A percentile compares a stretch with the other conserved stretches of the same genome.
Conservation (phyloP, 2,329 filamentous ascomycete genomes). For the Bipolaris zeicola region DNA sequence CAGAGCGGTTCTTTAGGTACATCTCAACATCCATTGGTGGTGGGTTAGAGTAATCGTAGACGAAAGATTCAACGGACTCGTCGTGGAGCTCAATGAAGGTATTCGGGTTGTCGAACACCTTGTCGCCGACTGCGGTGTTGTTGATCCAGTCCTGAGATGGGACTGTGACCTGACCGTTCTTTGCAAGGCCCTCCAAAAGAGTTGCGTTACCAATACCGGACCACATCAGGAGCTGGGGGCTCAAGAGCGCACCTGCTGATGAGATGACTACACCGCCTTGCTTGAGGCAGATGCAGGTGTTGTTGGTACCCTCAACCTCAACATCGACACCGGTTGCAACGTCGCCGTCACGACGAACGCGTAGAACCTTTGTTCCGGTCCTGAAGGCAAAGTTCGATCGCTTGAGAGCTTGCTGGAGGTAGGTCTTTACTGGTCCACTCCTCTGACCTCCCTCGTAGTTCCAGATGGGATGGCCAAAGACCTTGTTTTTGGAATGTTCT, state of each 20-base stretch:
- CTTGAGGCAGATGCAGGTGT: slow-evolving; percentile 33
- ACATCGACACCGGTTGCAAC: slow-evolving; percentile 53
- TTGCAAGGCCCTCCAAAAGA: slow-evolving; percentile 39
- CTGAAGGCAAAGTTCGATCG: slow-evolving; percentile 45
- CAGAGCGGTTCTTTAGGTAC: slow-evolving; percentile 57
- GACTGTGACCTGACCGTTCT: slow-evolving; percentile 44
- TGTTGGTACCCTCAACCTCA: slow-evolving; percentile 38
- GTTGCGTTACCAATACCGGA: slow-evolving; percentile 45
- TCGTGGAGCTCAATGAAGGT: slow-evolving; percentile 58
- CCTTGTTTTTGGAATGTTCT: slow-evolving; percentile 51
- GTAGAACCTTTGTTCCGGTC: slow-evolving; percentile 52
- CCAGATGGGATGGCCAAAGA: slow-evolving; percentile 57
- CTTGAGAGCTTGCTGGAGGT: slow-evolving; percentile 57
- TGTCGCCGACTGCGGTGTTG: slow-evolving; percentile 56
- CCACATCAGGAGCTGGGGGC: slow-evolving; percentile 49
- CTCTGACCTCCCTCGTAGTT: slow-evolving; percentile 58
- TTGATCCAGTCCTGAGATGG: slow-evolving; percentile 55
- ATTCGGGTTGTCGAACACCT: slow-evolving; percentile 63
- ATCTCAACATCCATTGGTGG: slow-evolving; percentile 50
- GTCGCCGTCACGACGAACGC: slow-evolving; percentile 50
- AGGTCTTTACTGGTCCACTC: slow-evolving; percentile 57
- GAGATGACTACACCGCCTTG: slow-evolving; percentile 38
- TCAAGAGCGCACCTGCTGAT: slow-evolving; percentile 43
- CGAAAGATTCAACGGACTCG: slow-evolving; percentile 55
- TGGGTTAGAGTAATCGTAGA: slow-evolving; percentile 55